Percentiles rank a stretch among this genome's conserved stretches.
These are phyloP conservation scores for Fusarium scirpi DNA, from an alignment of 2,329 filamentous ascomycete genomes.

Conservation along the genomic window DNA sequence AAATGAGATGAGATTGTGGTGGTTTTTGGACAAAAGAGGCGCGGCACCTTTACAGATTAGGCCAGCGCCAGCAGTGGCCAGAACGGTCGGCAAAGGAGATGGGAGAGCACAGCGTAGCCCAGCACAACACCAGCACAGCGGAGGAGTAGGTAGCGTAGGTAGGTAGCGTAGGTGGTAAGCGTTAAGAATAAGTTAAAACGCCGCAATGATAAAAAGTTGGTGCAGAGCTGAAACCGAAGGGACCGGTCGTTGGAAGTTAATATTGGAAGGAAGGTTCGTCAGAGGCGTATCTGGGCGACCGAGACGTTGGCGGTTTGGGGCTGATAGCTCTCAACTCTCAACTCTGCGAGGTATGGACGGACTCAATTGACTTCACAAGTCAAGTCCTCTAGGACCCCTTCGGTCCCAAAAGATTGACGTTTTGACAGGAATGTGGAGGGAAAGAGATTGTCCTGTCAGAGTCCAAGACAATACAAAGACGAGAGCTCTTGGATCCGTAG, in stretches of 20 bases:
- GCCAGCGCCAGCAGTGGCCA: constrained; percentile 41
- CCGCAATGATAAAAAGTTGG: constrained; percentile 16
- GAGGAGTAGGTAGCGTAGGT: not conserved
- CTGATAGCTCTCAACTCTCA: not conserved
- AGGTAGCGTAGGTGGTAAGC: constrained; percentile 3
- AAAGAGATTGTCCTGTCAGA: not conserved
- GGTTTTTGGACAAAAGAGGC: constrained; percentile 27
- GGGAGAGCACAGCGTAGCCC: constrained; percentile 1
- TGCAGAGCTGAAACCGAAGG: constrained; percentile 33
- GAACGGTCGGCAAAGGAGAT: constrained; percentile 28
- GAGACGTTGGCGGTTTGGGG: constrained; percentile 32
- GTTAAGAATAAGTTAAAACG: constrained; percentile 4
- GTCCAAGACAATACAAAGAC: constrained; percentile 12
- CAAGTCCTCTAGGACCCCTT: constrained; percentile 10
- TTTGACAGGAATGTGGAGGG: constrained; percentile 24
- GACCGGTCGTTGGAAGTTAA: constrained; percentile 24
- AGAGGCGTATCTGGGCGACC: constrained; percentile 34
- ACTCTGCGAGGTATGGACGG: not conserved
- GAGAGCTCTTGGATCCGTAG: not conserved
- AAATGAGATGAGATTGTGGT: constrained; percentile 37
- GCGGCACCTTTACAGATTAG: constrained; percentile 29
- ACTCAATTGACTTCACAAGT: not conserved
- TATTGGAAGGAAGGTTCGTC: constrained; percentile 22
- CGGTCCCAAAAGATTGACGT: constrained; percentile 15
- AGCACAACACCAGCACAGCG: not conserved